Evolutionary conservation across 2,329 filamentous ascomycete species (phyloP), one percentile per base, ranked within the genome.

Genomic region (Fusarium buxicola): DNA sequence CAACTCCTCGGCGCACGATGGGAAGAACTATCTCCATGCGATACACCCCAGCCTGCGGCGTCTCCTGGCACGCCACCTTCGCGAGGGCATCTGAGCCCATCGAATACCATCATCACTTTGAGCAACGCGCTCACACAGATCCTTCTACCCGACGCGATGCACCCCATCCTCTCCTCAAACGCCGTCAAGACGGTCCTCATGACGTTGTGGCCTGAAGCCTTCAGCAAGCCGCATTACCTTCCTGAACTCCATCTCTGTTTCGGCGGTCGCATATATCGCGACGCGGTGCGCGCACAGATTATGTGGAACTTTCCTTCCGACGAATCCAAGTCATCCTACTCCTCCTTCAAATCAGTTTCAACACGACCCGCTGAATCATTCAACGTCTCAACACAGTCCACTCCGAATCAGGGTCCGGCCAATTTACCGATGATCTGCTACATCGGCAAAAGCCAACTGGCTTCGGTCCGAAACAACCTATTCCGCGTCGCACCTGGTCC

Each of bases 201-300:
- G 12, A 80, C 74, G 2, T 70, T 86, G 6, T 87, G 77, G 75
- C 78, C 78, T 13, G 63, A 66, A 7, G 64, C 69, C 5, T 76
- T 80, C 60, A 57, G 56, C 44, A 70, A 63, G 32, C 60, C 72
- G 3, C 67, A 72, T 7, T 64, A 72, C 10, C 51, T 72, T 5
- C 74, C 78, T 3, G 78, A 84, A n/a, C 70, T 86, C 11, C 76
- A 80, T 57, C 61, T 86, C 3, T 81, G 80, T 61, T 86, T 84
- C 61, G 84, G 82, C 24, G 70, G 74, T 15, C 76, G 78, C 27
- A 71, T 77, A 12, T 83, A 82, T 62, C 73, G 73, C 16, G 78
- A 78, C 28, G 78, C 78, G 1, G 77, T 84, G n/a, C 79, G 80
- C 38, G 76, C 80, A 2, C 80, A 84, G 16, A 71, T 82, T n/a